phyloP scores from a whole-genome alignment of 1,284 basidiomycete species.

The Lentinula novae-zelandiae region DNA sequence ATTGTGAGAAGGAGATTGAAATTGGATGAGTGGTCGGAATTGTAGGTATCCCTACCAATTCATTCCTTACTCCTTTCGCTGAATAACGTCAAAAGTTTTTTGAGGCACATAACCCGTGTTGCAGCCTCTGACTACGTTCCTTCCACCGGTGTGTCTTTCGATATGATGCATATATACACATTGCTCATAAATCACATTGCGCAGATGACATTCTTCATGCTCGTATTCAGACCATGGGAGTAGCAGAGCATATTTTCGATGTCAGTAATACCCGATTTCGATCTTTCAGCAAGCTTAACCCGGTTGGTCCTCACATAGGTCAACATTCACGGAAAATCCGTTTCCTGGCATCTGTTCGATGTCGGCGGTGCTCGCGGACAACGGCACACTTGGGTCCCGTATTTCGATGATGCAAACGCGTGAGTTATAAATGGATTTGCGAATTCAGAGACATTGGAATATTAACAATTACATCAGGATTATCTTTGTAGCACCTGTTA shows the following conservation, averaged over 20 bases:
- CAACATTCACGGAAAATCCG: conserved; percentile 67
- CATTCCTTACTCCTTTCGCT: conserved; percentile 13
- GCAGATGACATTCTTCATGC: conserved; percentile 80
- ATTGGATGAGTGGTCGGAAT: conserved; percentile 80
- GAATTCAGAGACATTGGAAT: neutral
- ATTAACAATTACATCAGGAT: conserved; percentile 67
- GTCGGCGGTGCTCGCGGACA: conserved; percentile 83
- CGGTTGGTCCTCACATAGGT: conserved; percentile 31
- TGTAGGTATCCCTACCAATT: conserved; percentile 45
- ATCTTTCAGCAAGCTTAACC: neutral
- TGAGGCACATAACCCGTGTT: conserved; percentile 67
- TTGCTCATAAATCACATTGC: neutral
- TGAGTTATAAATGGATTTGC: neutral
- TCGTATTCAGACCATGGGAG: conserved; percentile 81
- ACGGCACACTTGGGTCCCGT: conserved; percentile 76
- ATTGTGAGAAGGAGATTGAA: conserved; percentile 67
- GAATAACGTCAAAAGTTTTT: conserved; percentile 47
- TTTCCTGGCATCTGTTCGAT: conserved; percentile 79
- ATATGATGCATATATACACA: conserved; percentile 28
- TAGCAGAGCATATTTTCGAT: conserved; percentile 74
- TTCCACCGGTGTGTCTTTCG: conserved; percentile 50
- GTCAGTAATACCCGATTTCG: conserved; percentile 14
- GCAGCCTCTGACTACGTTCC: conserved; percentile 66
- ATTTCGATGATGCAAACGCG: conserved; percentile 75
- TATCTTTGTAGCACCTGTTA: conserved; percentile 83